Conservation (phyloP, 169 alveolate genomes). For the Cryptosporidium meleagridis region DNA sequence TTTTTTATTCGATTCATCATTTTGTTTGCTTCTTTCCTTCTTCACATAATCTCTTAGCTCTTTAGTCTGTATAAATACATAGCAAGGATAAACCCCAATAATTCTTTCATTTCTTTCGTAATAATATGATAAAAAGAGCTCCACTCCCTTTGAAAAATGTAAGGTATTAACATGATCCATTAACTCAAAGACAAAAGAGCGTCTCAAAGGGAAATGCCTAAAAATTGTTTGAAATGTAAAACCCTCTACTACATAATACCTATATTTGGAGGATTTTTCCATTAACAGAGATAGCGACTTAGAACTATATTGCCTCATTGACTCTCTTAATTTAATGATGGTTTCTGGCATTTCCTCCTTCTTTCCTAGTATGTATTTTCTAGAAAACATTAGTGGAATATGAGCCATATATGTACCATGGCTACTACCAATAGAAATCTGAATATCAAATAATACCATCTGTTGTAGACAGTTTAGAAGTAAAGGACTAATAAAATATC, state of each 20-base stretch:
- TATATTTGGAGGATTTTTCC: slow-evolving; percentile 53
- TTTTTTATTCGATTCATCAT: background rate
- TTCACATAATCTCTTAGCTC: slow-evolving; percentile 18
- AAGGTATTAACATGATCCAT: slow-evolving; percentile 54
- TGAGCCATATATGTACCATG: slow-evolving; percentile 71
- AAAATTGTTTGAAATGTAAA: slow-evolving; percentile 48
- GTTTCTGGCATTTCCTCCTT: slow-evolving; percentile 65
- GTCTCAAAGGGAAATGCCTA: slow-evolving; percentile 64
- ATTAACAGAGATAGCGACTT: slow-evolving; percentile 19
- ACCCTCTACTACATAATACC: slow-evolving; percentile 45
- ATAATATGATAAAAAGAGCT: slow-evolving; percentile 45
- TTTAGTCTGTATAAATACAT: slow-evolving; percentile 39
- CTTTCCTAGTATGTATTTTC: background rate
- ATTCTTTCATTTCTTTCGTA: slow-evolving; percentile 59
- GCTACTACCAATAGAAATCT: slow-evolving; percentile 61
- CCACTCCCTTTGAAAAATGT: slow-evolving; percentile 48
- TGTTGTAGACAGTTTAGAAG: slow-evolving; percentile 26
- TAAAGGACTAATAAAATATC: slow-evolving; percentile 25
- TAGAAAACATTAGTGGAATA: slow-evolving; percentile 41
- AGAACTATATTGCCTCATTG: slow-evolving; percentile 55
- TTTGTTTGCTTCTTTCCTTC: background rate
- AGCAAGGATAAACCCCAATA: slow-evolving; percentile 60
- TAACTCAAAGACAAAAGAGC: slow-evolving; percentile 61
- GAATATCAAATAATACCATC: slow-evolving; percentile 54
- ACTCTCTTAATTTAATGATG: slow-evolving; percentile 30